A percentile compares a stretch with the other conserved stretches of the same genome.
Conservation (phyloP, 257 asterid genomes). For the Avicennia marina region DNA sequence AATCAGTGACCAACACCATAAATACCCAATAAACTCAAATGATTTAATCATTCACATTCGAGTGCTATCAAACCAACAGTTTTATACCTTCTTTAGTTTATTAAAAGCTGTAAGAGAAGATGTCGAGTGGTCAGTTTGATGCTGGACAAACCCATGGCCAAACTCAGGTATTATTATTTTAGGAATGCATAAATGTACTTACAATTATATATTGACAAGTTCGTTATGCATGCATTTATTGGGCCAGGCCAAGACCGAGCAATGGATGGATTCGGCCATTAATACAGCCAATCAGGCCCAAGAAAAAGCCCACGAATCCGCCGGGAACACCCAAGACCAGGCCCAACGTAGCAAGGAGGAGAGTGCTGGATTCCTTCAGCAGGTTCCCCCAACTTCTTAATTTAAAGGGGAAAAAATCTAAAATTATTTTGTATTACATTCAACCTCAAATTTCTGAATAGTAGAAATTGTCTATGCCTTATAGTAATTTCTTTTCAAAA, state of each 20-base stretch:
- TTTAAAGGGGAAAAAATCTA: background rate
- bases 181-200: too few relatives aligned
- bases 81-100: too few relatives aligned
- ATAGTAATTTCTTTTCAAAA: background rate
- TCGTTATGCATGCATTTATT: background rate
- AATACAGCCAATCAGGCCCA: conserved; percentile 37
- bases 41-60: too few relatives aligned
- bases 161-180: conserved; percentile 24
- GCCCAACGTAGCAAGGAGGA: conserved; percentile 50
- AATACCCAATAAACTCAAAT: too few relatives aligned
- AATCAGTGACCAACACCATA: too few relatives aligned
- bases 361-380: conserved; percentile 42
- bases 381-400: conserved; percentile 30
- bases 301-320: conserved; percentile 38
- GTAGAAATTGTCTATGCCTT: too few relatives aligned
- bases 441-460: background rate
- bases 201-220: too few relatives aligned
- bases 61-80: too few relatives aligned
- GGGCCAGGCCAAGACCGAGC: conserved; percentile 46
- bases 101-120: conserved; percentile 26
- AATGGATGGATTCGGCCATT: conserved; percentile 46
- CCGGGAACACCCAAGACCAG: conserved; percentile 31
- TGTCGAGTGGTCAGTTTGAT: conserved; percentile 44
- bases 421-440: background rate
- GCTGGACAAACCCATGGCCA: conserved; percentile 45